Base-by-base conservation (phyloP, 2,329 filamentous ascomycete genomes). In the Curvularia verruculosa region DNA sequence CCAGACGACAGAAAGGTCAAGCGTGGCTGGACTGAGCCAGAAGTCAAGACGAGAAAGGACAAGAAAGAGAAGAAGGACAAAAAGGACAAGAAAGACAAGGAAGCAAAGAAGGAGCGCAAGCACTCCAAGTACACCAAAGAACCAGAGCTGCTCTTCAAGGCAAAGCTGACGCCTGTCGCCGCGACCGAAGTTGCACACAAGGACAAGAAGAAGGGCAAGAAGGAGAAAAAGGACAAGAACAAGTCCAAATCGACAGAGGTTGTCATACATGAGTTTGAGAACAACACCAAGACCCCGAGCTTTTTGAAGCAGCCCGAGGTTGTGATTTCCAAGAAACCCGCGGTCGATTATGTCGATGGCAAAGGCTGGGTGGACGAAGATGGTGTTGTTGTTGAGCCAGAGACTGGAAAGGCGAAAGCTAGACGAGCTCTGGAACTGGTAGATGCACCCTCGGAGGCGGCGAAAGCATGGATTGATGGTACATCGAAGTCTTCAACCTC, bases 181-280 rank as follows among this genome's bases (percentile, higher is more conserved):
- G 74, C 76, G 23, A 70, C 69, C 1, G 71, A 75, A 47, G 61
- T 70, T 48, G 57, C 70, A 24, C 66, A 55, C 15, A 77, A 80
- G 49, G 78, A 79, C 41, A 81, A 82, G 59, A 77, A 74, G 19
- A 72, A 77, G 13, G 74, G 78, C n/a, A 80, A 81, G 60, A 82
- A 82, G 65, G 87, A 84, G 64, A 87, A 86, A 66, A 86, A 84
- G 72, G 85, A 85, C 63, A 85, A 83, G 58, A 84, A 86, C 66
- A 82, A 83, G 44, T 82, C 69, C 3, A 71, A 65, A 41, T 64
- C 67, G 1, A 69, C 81, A 21, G 85, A 90, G 57, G 82, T 88
- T 1, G 81, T 91, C 3, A 84, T 98, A 3, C 93, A 98, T 75
- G 95, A 99, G 73, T 98, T 97, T 72, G 86, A 89, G 66, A 92